Evolutionary conservation across 1,139 yeast species (phyloP), one percentile per base, ranked within the genome.

Genomic region (Pichia cactophila): DNA sequence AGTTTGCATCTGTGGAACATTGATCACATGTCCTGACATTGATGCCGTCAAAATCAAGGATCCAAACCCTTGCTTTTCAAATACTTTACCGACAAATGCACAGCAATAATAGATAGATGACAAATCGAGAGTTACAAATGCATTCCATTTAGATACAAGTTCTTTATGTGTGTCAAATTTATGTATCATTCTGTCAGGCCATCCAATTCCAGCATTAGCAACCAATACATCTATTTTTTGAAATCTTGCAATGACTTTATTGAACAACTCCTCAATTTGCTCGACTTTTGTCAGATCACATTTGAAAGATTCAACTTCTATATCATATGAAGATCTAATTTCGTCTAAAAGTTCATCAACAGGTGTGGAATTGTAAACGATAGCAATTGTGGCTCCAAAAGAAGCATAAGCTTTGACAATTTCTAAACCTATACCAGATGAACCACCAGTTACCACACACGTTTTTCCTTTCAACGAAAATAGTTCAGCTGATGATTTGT

Each of bases 361-460:
- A 16, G 86, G 81, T 52, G 80, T 76, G 20, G 59, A 53, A 67
- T 83, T 82, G 72, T 83, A 84, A 89, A 95, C 85, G 60, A 88
- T 76, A 54, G 90, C 90, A 42, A 89, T 88, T 60, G 86, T 87
- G 4, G 95, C 96, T 47, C 96, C 96, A 12, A 95, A 94, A 68
- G 87, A 92, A 41, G 95, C 92, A 62, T 71, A 86, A 0, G 89
- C 95, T 63, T 81, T 86, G 35, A 94, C 95, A n/a, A 88, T 86
- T 2, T 87, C 88, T 56, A 70, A 74, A 7, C 96, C 96, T 59
- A 89, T 89, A 16, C 96, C 97, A 39, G 84, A 77, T 11, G 95
- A 84, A 1, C 94, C 84, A 20, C 97, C 97, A 14, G 96, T 86
- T 49, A 89, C 78, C 6, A 89, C 78, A 42, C 95, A 95, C 17